Evolutionary conservation across 2,329 filamentous ascomycete genomes (phyloP).

Genomic region (Gaeumannomyces tritici): DNA sequence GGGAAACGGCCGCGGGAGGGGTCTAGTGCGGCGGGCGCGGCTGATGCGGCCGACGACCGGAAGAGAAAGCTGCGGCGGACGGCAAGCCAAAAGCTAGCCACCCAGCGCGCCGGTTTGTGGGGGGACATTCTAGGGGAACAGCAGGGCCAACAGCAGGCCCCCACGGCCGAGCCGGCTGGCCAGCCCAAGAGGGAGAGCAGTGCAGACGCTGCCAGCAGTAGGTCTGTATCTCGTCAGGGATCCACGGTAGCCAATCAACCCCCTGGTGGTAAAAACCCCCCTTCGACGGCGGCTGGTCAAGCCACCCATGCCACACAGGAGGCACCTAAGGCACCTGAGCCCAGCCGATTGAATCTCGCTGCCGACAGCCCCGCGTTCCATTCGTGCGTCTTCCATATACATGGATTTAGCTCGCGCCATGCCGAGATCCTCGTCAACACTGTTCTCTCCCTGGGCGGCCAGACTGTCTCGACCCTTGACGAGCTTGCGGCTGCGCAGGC

Average conservation of each 20-base stretch:
- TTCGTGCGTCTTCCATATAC: constrained; percentile 47
- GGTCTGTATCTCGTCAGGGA: neutral
- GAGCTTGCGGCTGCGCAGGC: constrained; percentile 24
- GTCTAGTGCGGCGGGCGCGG: constrained; percentile 15
- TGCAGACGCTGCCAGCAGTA: neutral
- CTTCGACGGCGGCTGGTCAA: neutral
- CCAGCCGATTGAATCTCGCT: neutral
- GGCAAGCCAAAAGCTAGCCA: constrained; percentile 73
- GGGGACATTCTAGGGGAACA: constrained; percentile 65
- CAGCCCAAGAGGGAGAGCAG: neutral
- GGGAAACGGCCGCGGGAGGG: constrained; percentile 52
- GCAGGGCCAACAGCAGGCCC: constrained; percentile 11
- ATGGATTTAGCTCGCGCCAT: constrained; percentile 47
- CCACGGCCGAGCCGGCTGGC: neutral
- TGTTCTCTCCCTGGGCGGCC: constrained; percentile 37
- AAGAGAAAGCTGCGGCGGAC: constrained; percentile 79
- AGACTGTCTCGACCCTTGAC: constrained; percentile 30
- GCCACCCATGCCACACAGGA: neutral
- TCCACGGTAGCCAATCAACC: neutral
- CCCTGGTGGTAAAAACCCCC: neutral
- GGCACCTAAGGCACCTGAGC: neutral
- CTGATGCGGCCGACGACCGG: constrained; percentile 39
- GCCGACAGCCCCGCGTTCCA: constrained; percentile 24
- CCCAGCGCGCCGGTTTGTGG: constrained; percentile 80
- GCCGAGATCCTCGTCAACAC: constrained; percentile 37